Percentiles rank a stretch among this genome's conserved stretches.
Evolutionary conservation across 306 rosid species (phyloP).

Genomic region (Pachyrhizus erosus): DNA sequence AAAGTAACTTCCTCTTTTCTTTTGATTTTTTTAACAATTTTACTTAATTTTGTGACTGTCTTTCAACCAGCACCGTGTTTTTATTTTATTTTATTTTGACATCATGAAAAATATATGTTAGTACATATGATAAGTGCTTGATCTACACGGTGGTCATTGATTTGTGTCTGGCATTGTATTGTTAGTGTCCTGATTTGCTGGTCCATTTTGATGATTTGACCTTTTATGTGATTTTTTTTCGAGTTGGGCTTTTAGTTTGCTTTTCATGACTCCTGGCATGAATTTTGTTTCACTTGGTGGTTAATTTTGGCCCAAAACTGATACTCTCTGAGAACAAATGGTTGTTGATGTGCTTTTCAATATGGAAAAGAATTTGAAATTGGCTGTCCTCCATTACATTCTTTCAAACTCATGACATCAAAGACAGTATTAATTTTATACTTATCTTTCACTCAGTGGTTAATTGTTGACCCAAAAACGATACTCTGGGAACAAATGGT

Average conservation of each 20-base stretch:
- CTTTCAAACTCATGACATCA: background rate
- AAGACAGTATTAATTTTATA: too few relatives aligned
- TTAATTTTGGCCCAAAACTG: slow-evolving; percentile 10
- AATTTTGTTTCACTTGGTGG: slow-evolving; percentile 7
- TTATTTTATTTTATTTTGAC: background rate
- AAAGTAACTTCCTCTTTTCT: slow-evolving; percentile 58
- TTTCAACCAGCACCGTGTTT: background rate
- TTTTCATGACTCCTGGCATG: background rate
- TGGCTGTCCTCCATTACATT: too few relatives aligned
- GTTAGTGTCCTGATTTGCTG: background rate
- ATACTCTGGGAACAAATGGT: background rate
- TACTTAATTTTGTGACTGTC: background rate
- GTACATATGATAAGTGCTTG: background rate
- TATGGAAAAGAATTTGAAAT: background rate
- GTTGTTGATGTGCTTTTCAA: slow-evolving; percentile 9
- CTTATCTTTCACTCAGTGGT: background rate
- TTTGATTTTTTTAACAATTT: background rate
- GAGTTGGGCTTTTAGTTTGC: background rate
- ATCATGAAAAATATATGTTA: background rate
- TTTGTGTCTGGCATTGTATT: background rate
- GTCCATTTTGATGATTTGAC: background rate
- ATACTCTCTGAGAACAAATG: background rate
- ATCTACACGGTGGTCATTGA: background rate
- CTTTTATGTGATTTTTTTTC: background rate
- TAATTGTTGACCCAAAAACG: slow-evolving; percentile 2